These are phyloP conservation scores for Vigna hirtella DNA, from an alignment of 306 rosid genomes.

Conservation along the genomic window DNA sequence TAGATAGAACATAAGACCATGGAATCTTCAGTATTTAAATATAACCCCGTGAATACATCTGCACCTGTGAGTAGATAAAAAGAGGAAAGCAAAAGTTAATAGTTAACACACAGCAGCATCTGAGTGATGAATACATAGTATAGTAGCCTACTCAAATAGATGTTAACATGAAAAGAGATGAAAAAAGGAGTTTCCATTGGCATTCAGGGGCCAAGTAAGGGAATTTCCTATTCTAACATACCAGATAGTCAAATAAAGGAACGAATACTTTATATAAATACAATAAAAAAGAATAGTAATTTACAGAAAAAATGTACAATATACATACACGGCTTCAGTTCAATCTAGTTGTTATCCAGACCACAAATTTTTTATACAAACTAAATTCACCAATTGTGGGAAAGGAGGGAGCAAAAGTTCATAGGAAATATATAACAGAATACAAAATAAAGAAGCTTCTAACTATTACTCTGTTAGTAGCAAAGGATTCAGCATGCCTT, in stretches of 20 bases:
- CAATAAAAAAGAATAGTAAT: background rate
- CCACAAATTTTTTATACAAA: background rate
- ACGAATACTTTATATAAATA: slow-evolving; percentile 15
- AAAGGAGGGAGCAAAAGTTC: slow-evolving; percentile 7
- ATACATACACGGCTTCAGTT: slow-evolving; percentile 13
- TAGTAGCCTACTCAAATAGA: background rate
- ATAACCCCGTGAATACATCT: slow-evolving; percentile 47
- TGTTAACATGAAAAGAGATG: slow-evolving; percentile 3
- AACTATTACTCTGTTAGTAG: slow-evolving; percentile 4
- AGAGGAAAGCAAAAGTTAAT: background rate
- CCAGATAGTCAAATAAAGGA: slow-evolving; percentile 7
- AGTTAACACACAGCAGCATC: background rate
- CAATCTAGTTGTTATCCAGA: slow-evolving; percentile 18
- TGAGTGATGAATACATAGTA: background rate
- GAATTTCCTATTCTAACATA: background rate
- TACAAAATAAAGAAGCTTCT: slow-evolving; percentile 14
- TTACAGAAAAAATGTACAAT: background rate
- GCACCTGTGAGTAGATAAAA: slow-evolving; percentile 39
- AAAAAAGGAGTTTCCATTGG: background rate
- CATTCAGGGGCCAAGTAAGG: slow-evolving; percentile 25
- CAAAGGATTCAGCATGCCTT: background rate
- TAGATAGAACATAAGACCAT: slow-evolving; percentile 35
- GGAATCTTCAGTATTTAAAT: slow-evolving; percentile 43
- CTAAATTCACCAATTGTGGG: background rate
- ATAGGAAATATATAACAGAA: slow-evolving; percentile 2